Conservation (phyloP, 257 asterid genomes). For the Penstemon newberryi region DNA sequence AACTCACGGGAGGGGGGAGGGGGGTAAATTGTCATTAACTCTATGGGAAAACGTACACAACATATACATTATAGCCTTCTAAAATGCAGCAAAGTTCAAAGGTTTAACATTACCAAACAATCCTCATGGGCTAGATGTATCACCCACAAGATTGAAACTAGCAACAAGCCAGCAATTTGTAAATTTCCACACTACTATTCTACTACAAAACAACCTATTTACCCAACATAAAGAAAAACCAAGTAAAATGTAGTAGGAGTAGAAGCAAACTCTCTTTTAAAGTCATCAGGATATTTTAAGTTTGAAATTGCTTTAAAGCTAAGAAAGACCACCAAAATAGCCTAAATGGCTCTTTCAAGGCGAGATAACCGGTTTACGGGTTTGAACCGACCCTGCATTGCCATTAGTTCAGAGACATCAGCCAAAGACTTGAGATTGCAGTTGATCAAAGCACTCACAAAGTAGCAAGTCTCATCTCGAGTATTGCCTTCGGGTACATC, state of each 20-base stretch:
- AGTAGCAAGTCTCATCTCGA: slow-evolving; percentile 77
- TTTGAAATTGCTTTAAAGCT: background rate
- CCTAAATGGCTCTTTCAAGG: background rate
- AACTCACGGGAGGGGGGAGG: too few species aligned
- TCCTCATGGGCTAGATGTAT: slow-evolving; percentile 6
- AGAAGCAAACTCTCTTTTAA: background rate
- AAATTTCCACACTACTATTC: background rate
- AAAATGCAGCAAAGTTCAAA: background rate
- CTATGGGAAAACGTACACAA: too few species aligned
- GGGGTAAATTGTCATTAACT: too few species aligned
- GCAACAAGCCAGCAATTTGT: slow-evolving; percentile 3
- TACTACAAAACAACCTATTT: slow-evolving; percentile 1
- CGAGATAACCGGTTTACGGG: background rate
- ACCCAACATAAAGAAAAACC: background rate
- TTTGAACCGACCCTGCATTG: slow-evolving; percentile 40
- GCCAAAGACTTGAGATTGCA: slow-evolving; percentile 86
- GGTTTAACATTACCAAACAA: slow-evolving; percentile 2
- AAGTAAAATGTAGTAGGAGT: background rate
- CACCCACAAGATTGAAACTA: slow-evolving; percentile 11
- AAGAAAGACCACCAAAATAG: background rate
- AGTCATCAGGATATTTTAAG: background rate
- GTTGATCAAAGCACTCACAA: slow-evolving; percentile 72
- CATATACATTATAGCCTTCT: background rate
- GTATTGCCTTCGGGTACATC: slow-evolving; percentile 89
- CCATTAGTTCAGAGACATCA: slow-evolving; percentile 78